Base-by-base conservation (phyloP, 306 rosid genomes). In the Macrotyloma uniflorum region DNA sequence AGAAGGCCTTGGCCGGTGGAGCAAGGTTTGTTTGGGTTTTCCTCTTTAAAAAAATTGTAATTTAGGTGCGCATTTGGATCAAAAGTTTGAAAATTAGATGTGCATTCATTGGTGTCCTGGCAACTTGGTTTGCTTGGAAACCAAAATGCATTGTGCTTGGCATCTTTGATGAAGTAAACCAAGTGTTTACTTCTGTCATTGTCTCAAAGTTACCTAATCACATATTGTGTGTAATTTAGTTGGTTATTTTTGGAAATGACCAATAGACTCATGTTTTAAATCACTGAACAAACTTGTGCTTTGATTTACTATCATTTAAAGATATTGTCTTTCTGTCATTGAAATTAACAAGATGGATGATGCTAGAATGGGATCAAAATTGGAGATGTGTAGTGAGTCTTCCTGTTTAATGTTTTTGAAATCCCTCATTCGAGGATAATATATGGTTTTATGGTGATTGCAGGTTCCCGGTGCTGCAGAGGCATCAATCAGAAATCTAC, bases 391-490 rank as follows among this genome's bases (percentile, higher is more conserved):
- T 49, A 18, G 10, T 61, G 15, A 22, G 3, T 8, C 3, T 74
- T 42, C 26, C 40, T 55, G 49, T 70, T 59, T 47, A 55, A 33
- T 45, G 5, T 63, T 42, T 49, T 38, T 23, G 74, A 72, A 66
- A 58, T 45, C 49, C 57, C 46, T 42, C 49, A 8, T 45, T 24
- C 8, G 32, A 67, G 62, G n/a, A 30, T 33, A 42, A 6, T 15
- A 20, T 40, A 58, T 66, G 65, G 68, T 78, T 78, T 73, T 74
- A 47, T 75, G 79, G 67, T 59, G 72, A 72, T 80, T 82, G 75
- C 90, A 96, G 99, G 94, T 85, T 86, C 88, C 97, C 22, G 98
- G 97, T 81, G 94, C 99, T 45, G 85, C 89, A 35, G 99, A 95
- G 88, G 90, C 87, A 66, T 84, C 99, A 30, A 72, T 91, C 53